Evolutionary conservation across 2,329 filamentous ascomycete species (phyloP).

Genomic region (Neonectria punicea): DNA sequence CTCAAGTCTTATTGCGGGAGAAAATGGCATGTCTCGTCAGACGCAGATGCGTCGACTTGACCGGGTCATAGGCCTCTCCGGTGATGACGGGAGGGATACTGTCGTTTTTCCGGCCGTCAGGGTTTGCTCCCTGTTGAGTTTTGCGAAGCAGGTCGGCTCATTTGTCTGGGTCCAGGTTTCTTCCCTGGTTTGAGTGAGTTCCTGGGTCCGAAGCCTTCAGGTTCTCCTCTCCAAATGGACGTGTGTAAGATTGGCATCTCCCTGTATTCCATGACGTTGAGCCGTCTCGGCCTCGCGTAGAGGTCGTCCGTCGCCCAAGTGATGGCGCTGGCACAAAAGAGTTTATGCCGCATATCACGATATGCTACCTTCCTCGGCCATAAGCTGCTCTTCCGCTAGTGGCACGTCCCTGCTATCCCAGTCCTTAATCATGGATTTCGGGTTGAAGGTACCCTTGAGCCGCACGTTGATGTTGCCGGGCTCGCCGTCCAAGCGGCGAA

Average conservation of each 20-base stretch:
- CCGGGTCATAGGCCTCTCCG: background rate
- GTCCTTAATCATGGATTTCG: conserved; percentile 32
- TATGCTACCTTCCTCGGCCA: background rate
- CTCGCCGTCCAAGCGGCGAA: conserved; percentile 31
- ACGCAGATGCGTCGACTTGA: background rate
- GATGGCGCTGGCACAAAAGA: background rate
- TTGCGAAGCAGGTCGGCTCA: background rate
- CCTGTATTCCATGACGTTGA: background rate
- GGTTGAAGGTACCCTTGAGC: conserved; percentile 38
- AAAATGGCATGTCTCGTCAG: background rate
- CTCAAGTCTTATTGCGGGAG: background rate
- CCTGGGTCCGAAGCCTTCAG: background rate
- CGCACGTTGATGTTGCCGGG: conserved; percentile 35
- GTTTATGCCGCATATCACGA: background rate
- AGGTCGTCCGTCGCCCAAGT: background rate
- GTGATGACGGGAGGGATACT: too few species aligned
- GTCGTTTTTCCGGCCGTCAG: background rate
- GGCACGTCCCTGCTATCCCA: conserved; percentile 24
- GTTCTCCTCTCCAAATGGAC: background rate
- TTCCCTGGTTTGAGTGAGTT: background rate
- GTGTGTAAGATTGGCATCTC: background rate
- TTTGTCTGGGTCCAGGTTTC: background rate
- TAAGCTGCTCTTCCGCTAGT: background rate
- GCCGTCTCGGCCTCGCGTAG: background rate
- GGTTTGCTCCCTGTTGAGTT: background rate